phyloP scores from a whole-genome alignment of 768 basidiomycete genomes.

The Rhodotorula paludigena region DNA sequence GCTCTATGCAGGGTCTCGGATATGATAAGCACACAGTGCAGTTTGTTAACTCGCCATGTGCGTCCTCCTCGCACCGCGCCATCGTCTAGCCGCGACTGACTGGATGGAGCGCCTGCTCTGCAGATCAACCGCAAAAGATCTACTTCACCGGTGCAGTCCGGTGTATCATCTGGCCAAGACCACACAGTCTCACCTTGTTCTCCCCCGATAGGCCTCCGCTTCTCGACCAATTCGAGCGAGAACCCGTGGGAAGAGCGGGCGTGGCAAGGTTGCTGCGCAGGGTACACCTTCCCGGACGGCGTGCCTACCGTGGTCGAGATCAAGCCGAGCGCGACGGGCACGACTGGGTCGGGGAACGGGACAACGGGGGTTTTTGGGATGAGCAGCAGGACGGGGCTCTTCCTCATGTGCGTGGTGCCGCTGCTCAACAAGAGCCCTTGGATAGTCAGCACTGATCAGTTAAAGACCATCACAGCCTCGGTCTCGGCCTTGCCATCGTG shows the following conservation, averaged over 20 bases:
- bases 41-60: conserved; percentile 8
- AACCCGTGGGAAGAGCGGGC: neutral
- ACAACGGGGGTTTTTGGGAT: neutral
- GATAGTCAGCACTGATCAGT: no score
- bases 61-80: neutral
- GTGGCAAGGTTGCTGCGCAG: conserved; percentile 5
- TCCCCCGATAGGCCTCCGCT: conserved; percentile 9
- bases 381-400: neutral
- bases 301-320: conserved; percentile 1
- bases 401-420: conserved; percentile 40
- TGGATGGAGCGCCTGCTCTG: no score
- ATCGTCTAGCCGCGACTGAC: neutral
- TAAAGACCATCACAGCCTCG: conserved; percentile 48
- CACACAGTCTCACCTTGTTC: no score
- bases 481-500: conserved; percentile 28
- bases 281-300: neutral
- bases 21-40: conserved; percentile 15
- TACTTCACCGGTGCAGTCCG: conserved; percentile 17
- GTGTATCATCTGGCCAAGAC: no score
- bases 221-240: conserved; percentile 11
- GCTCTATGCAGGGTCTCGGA: conserved; percentile 3
- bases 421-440: neutral
- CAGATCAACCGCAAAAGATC: conserved; percentile 6
- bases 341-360: neutral
- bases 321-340: neutral